Percentiles rank a stretch among this genome's conserved stretches.
Evolutionary conservation across 805 yeast species (phyloP).

Genomic region (Blastobotrys terrestris): DNA sequence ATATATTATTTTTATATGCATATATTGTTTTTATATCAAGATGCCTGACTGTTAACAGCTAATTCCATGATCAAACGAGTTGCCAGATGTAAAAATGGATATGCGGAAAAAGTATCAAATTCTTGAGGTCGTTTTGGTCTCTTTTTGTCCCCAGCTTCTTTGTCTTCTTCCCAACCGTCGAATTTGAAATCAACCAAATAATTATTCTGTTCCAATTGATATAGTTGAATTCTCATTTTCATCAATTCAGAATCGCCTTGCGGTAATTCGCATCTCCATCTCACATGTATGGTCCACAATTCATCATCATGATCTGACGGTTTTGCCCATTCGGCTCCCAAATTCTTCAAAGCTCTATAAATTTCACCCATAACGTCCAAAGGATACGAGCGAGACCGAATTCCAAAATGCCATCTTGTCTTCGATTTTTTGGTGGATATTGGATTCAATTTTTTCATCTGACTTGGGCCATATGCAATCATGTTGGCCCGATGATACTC

Average conservation of each 20-base stretch:
- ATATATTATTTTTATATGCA: neutral
- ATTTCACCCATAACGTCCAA: constrained; percentile 98
- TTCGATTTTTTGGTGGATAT: constrained; percentile 74
- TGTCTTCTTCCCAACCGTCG: constrained; percentile 81
- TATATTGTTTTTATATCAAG: constrained; percentile 19
- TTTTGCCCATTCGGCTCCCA: constrained; percentile 96
- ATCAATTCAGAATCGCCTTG: constrained; percentile 48
- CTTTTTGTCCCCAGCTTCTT: constrained; percentile 8
- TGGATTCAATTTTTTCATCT: constrained; percentile 33
- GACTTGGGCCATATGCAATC: constrained; percentile 50
- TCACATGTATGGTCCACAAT: constrained; percentile 89
- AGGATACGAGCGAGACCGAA: constrained; percentile 91
- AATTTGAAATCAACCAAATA: constrained; percentile 95
- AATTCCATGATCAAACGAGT: constrained; percentile 91
- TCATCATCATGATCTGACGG: constrained; percentile 77
- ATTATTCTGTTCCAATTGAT: constrained; percentile 92
- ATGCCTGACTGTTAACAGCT: constrained; percentile 83
- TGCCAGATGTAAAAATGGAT: constrained; percentile 89
- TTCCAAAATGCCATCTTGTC: constrained; percentile 98
- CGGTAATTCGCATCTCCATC: constrained; percentile 65
- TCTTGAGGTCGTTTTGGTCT: constrained; percentile 33
- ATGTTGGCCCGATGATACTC: constrained; percentile 90
- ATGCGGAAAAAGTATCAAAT: constrained; percentile 87
- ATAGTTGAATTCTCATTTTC: constrained; percentile 96
- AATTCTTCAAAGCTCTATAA: constrained; percentile 82